Evolutionary conservation across 2,329 filamentous ascomycete genomes (phyloP).

Genomic region (Aspergillus brasiliensis): DNA sequence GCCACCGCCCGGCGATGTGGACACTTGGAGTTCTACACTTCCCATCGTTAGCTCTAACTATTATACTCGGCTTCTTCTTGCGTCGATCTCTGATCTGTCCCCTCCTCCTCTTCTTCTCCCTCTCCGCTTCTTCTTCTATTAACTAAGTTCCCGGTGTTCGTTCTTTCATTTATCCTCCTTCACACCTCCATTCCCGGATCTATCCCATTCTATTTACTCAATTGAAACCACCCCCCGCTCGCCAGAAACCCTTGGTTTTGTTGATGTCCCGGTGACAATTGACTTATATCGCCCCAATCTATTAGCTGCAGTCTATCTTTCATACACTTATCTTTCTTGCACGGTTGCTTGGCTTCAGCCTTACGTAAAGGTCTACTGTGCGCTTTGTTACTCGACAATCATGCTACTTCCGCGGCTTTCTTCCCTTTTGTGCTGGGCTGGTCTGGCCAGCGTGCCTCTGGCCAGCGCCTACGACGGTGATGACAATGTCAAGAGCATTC

Average conservation of each 20-base stretch:
- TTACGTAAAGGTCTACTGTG: not conserved
- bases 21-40: constrained; percentile 22
- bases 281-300: constrained; percentile 11
- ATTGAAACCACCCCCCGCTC: not conserved
- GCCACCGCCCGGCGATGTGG: constrained; percentile 26
- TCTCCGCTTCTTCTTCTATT: constrained; percentile 15
- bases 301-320: constrained; percentile 24
- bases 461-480: constrained; percentile 49
- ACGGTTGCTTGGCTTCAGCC: constrained; percentile 1
- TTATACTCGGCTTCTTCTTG: not conserved
- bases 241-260: constrained; percentile 16
- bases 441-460: constrained; percentile 34
- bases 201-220: constrained; percentile 40
- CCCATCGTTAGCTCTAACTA: not conserved
- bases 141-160: not conserved
- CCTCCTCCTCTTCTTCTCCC: not conserved
- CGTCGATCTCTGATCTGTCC: constrained; percentile 7
- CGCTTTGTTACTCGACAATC: constrained; percentile 7
- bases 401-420: constrained; percentile 40
- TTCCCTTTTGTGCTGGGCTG: constrained; percentile 38
- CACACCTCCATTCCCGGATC: constrained; percentile 7
- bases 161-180: constrained; percentile 7
- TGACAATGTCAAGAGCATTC: constrained; percentile 64
- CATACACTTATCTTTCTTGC: constrained; percentile 8
- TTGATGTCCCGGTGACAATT: constrained; percentile 47